Evolutionary conservation across 176 grass and related monocot genomes (phyloP), one percentile per base, ranked within the genome.

Genomic region (Zoysia japonica): DNA sequence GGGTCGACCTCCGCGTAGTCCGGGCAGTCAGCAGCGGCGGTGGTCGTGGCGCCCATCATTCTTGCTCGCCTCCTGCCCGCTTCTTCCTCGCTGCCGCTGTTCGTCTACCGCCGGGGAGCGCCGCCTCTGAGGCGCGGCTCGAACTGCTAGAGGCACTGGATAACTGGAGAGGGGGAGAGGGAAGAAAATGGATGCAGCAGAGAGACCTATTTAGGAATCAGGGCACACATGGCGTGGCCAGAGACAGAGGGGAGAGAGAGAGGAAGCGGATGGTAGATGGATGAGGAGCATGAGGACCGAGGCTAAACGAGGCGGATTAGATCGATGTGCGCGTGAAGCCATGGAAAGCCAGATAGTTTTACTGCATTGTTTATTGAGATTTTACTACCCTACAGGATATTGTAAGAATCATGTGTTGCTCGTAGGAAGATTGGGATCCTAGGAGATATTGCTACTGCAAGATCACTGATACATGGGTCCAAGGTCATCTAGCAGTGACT

Each of bases 1-100:
- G 92, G 96, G 80, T 99, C 92, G 71, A 95, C 83, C 80, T 99
- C 96, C 3, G 89, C 96, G 76, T 94, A 93, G 72, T 88, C 94
- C 72, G 73, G 68, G 59, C 37, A 85, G 80, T 78, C 88, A 57
- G 69, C 70, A 54, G 81, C 28, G 28, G 28, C 83, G 71, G 72
- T 56, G 66, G 63, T 67, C 49, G 37, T 77, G 74, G 52, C 80
- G 17, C 85, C 83, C 88, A 87, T 92, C 89, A 91, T 90, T 80
- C 68, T 93, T 19, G 80, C 35, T 64, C 55, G 17, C 47, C 11
- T 84, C 64, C 53, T 49, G 17, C 48, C 63, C 71, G 70, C 76
- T 80, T 76, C 77, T 40, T 43, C 40, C 42, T 0, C 41, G 55
- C 42, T 74, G 35, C 52, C 67, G 60, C 77, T 52, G 50, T 51